Evolutionary conservation across 805 yeast species (phyloP).

Genomic region (Candida parachauliodes): DNA sequence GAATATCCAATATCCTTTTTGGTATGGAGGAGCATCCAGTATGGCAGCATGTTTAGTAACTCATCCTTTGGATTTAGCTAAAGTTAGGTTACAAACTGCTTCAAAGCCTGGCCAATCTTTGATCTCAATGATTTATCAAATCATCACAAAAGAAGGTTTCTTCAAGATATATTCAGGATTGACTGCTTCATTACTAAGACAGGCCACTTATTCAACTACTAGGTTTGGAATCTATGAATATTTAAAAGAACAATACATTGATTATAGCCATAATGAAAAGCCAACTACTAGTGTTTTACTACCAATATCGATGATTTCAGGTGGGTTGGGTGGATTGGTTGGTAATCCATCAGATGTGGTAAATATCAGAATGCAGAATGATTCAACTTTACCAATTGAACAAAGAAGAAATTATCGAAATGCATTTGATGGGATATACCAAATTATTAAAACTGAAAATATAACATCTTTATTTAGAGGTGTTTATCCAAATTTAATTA

Average conservation of each 20-base stretch:
- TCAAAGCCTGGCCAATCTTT: conserved; percentile 60
- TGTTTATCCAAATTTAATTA: conserved; percentile 66
- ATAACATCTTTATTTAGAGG: conserved; percentile 63
- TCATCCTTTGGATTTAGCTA: conserved; percentile 84
- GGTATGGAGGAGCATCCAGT: conserved; percentile 71
- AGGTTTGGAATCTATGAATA: conserved; percentile 84
- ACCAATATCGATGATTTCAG: conserved; percentile 82
- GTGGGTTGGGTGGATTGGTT: conserved; percentile 77
- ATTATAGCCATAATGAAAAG: conserved; percentile 36
- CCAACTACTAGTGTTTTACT: conserved; percentile 60
- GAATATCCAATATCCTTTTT: conserved; percentile 27
- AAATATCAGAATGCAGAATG: conserved; percentile 89
- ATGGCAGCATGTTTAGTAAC: conserved; percentile 64
- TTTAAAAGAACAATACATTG: conserved; percentile 52
- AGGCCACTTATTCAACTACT: conserved; percentile 83
- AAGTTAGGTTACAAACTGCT: conserved; percentile 83
- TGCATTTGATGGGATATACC: conserved; percentile 70
- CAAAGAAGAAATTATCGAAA: conserved; percentile 71
- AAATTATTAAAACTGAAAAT: conserved; percentile 62
- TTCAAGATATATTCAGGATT: conserved; percentile 75
- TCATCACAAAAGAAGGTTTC: conserved; percentile 62
- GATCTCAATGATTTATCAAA: conserved; percentile 55
- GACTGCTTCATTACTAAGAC: conserved; percentile 77
- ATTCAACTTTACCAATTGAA: conserved; percentile 59
- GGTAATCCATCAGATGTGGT: conserved; percentile 90